Conservation (phyloP, 1,139 yeast genomes). For the Scheffersomyces segobiensis region DNA sequence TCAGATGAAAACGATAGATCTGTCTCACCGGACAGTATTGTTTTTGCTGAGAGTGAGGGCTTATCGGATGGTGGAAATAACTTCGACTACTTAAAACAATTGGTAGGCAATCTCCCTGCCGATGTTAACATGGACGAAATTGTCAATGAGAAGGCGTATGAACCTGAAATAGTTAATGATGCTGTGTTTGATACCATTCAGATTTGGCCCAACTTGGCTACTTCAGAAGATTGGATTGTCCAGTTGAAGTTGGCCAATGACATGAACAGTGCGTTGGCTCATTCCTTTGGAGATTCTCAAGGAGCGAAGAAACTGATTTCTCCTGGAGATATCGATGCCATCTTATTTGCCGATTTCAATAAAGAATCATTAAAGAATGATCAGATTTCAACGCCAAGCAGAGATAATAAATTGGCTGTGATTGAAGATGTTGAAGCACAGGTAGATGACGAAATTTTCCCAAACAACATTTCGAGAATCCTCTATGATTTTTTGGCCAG, state of each 20-base stretch:
- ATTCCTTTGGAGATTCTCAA: slow-evolving; percentile 19
- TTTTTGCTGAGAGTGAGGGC: slow-evolving; percentile 8
- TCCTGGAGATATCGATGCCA: slow-evolving; percentile 43
- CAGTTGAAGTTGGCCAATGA: slow-evolving; percentile 62
- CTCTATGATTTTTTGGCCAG: slow-evolving; percentile 20
- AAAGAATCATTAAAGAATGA: slow-evolving; percentile 21
- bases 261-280: slow-evolving; percentile 49
- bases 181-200: slow-evolving; percentile 32
- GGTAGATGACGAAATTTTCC: slow-evolving; percentile 18
- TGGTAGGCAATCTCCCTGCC: slow-evolving; percentile 32
- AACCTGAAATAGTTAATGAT: slow-evolving; percentile 53
- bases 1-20: slow-evolving; percentile 17
- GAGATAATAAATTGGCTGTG: slow-evolving; percentile 18
- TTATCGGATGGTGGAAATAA: slow-evolving; percentile 16
- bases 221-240: slow-evolving; percentile 61
- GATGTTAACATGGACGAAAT: slow-evolving; percentile 39
- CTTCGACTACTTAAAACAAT: slow-evolving; percentile 36
- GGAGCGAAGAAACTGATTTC: slow-evolving; percentile 23
- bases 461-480: slow-evolving; percentile 20
- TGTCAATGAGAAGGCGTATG: slow-evolving; percentile 65
- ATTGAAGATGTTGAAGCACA: slow-evolving; percentile 12
- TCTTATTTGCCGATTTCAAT: slow-evolving; percentile 55
- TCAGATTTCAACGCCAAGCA: slow-evolving; percentile 24
- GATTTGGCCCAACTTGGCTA: slow-evolving; percentile 41
- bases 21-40: slow-evolving; percentile 9